phyloP scores from a whole-genome alignment of 148 eudicot species.

The Fagopyrum homotropicum region DNA sequence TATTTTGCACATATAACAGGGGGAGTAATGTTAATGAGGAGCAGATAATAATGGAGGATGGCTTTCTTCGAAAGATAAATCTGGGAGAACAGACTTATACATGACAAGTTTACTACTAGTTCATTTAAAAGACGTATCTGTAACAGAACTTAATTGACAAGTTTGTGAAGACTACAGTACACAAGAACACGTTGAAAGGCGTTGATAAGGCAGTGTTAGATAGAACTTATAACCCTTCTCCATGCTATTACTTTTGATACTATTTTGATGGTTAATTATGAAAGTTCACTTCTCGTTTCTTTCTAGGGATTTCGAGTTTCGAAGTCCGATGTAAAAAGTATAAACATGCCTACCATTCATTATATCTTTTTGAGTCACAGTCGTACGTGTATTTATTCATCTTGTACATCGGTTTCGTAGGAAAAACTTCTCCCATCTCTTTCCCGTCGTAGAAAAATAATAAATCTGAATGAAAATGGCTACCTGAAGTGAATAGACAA shows the following conservation, averaged over 20 bases:
- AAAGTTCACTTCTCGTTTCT: background rate
- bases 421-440: background rate
- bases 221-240: background rate
- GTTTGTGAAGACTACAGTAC: background rate
- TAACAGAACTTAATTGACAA: background rate
- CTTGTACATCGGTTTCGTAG: background rate
- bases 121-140: background rate
- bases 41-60: background rate
- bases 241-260: background rate
- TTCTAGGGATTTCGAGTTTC: background rate
- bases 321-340: background rate
- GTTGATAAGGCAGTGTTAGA: background rate
- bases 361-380: background rate
- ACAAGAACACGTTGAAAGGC: background rate
- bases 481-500: background rate
- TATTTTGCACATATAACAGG: background rate
- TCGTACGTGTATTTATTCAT: background rate
- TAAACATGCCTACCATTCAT: background rate
- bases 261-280: background rate
- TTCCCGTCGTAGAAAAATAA: background rate
- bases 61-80: constrained; percentile 11
- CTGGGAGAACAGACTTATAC: background rate
- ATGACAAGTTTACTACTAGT: background rate
- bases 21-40: background rate
- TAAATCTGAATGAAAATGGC: background rate